phyloP scores from a whole-genome alignment of 441 rosid species.

The Erodium moschatum region DNA sequence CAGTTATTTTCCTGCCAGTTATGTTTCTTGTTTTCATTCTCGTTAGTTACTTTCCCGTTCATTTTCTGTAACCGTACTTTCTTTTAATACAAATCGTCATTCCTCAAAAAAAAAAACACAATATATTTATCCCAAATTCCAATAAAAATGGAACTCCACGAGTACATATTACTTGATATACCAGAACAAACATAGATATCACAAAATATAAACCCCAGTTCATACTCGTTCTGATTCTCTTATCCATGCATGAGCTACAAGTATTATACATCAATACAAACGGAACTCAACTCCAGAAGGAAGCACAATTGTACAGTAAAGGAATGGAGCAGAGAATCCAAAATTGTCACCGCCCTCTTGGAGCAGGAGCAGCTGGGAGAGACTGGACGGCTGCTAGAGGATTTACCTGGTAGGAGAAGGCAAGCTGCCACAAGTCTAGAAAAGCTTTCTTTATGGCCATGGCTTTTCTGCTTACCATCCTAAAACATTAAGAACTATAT shows the following conservation, averaged over 20 bases:
- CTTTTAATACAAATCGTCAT: too few relatives aligned
- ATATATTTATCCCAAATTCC: too few relatives aligned
- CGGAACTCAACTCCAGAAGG: background rate
- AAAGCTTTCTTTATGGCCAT: conserved; percentile 41
- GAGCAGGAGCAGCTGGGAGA: conserved; percentile 32
- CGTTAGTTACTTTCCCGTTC: too few relatives aligned
- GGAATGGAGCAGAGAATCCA: background rate
- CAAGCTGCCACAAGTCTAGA: conserved; percentile 75
- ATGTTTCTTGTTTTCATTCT: too few relatives aligned
- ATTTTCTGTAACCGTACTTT: too few relatives aligned
- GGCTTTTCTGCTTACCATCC: conserved; percentile 41
- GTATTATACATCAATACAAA: background rate
- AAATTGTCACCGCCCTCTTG: conserved; percentile 23
- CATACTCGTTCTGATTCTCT: background rate
- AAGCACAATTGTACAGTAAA: background rate
- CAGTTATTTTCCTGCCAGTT: too few relatives aligned
- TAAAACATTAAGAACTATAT: conserved; percentile 20
- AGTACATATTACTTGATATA: background rate
- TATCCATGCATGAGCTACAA: background rate
- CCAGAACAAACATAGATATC: background rate
- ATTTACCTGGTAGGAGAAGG: conserved; percentile 82
- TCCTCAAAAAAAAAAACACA: too few relatives aligned
- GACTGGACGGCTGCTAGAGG: conserved; percentile 84
- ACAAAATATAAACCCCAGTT: background rate
- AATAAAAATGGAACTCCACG: background rate